Percentiles rank a stretch among this genome's conserved stretches.
Conservation (phyloP, 1,284 basidiomycete species). For the Apiotrichum mycotoxinovorans region DNA sequence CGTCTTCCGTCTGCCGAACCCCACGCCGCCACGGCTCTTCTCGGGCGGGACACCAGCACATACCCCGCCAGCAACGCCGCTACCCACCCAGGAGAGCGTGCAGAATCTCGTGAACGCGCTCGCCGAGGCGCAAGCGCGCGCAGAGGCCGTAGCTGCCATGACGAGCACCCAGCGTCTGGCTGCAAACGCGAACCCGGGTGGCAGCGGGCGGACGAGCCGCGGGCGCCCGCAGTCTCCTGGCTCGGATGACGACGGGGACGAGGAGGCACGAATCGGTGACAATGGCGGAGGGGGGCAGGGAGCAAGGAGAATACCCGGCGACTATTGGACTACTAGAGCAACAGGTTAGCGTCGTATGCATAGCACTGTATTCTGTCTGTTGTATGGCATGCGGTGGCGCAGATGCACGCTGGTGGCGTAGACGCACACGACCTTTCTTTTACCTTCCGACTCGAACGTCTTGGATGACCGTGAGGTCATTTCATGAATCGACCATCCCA, state of each 20-base stretch:
- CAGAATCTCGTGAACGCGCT: slow-evolving; percentile 1
- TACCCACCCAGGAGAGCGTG: background rate
- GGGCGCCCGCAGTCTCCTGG: too few relatives aligned
- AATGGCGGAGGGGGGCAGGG: background rate
- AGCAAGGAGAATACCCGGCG: slow-evolving; percentile 16
- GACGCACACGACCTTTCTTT: background rate
- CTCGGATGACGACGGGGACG: background rate
- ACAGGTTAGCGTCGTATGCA: slow-evolving; percentile 11
- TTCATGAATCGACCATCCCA: too few relatives aligned
- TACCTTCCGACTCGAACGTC: too few relatives aligned
- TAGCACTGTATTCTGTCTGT: slow-evolving; percentile 11
- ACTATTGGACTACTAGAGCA: slow-evolving; percentile 24
- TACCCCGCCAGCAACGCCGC: slow-evolving; percentile 21
- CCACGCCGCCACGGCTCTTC: slow-evolving; percentile 24
- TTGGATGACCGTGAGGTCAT: too few relatives aligned
- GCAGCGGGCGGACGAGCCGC: too few relatives aligned
- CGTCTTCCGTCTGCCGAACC: slow-evolving; percentile 31
- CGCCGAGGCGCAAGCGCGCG: slow-evolving; percentile 3
- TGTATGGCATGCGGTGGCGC: background rate
- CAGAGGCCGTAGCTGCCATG: background rate
- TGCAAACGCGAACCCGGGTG: background rate
- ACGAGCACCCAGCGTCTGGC: slow-evolving; percentile 3
- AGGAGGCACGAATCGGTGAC: background rate
- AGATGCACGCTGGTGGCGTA: background rate
- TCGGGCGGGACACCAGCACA: slow-evolving; percentile 33